Evolutionary conservation across 2,329 filamentous ascomycete species (phyloP), one percentile per base, ranked within the genome.

Genomic region (Penicillium sp.): DNA sequence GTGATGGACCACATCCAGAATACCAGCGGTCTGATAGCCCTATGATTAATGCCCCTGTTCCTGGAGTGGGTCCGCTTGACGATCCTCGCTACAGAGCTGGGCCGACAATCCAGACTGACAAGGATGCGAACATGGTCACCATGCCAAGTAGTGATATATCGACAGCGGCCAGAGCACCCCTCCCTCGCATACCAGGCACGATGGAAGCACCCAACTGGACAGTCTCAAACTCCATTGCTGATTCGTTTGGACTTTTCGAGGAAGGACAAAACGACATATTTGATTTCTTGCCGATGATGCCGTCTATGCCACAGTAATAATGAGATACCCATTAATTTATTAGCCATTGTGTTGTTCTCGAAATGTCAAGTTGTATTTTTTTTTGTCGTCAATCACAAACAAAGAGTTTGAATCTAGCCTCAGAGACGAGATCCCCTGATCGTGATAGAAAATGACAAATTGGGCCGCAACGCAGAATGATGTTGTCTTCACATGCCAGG

Each of bases 151-250:
- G 24, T 42, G 64, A 67, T 58, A 49, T 56, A 55, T 32, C 56
- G 40, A 42, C 55, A 31, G 52, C 57, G 48, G 44, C 56, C 53
- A 64, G 61, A 61, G 61, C 64, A 45, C 61, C 58, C 48, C 58
- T 64, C 44, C 57, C 63, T 44, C 59, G 64, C 46, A 50, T 71
- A 11, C 63, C 66, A 18, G 66, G 65, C 18, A 63, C 63, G 4
- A 68, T 72, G 64, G 67, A 72, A 44, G 67, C 65, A 10, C 70
- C 70, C 4, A 72, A 69, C 42, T 72, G 70, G 70, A 71, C 67
- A 22, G 56, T 72, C 55, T 72, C 70, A 1, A 71, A 68, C 44
- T 67, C 70, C 1, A 72, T 72, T 54, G 70, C 70, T 7, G 70
- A 72, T 44, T 72, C 70, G 3, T 72, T 72, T 40, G 70, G 69